Evolutionary conservation across 2,329 filamentous ascomycete genomes (phyloP), one percentile per base, ranked within the genome.

Genomic region (Penicillium sp.): DNA sequence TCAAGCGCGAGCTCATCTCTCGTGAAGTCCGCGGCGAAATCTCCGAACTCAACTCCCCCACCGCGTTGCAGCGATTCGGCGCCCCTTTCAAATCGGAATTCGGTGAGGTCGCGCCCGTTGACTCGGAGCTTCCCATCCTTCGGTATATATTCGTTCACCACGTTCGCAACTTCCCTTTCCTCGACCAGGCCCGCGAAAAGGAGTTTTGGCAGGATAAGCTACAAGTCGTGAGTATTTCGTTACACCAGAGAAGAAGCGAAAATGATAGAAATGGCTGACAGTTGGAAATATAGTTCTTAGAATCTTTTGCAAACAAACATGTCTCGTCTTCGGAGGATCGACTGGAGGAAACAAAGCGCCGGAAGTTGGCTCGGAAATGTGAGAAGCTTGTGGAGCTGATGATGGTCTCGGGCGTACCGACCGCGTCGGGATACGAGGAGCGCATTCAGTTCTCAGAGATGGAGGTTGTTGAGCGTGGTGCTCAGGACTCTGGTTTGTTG

Each of bases 171-270:
- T 99, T 99, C 67, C 94, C 94, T 1, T 99, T 99, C 70, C 83
- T 99, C 60, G 91, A 99, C 75, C 91, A 96, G 79, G 94, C 94
- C 19, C 88, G 85, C 68, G 94, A 99, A 81, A 96, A 97, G 82
- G 94, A 99, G 76, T 99, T 99, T 69, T 99, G 94, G 94, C 94
- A 99, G 77, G 91, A 97, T 71, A 97, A 96, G 74, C 79, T 99
- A 57, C 94, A 99, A 79, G 84, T 92, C 70, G 90, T 96, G 76
- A 64, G 89, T 86, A 9, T 35, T 14, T 42, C 39, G 18, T 58
- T 16, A 36, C 35, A 30, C n/a, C n/a, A 7, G n/a, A 26, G 14
- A 26, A n/a, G 30, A 40, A 27, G 35, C 10, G 26, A 16, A 38
- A 26, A 18, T 11, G 27, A 14, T 9, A 35, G 10, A 23, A 13